These are phyloP conservation scores for Petrea volubilis DNA, from an alignment of 257 asterid genomes.

Conservation along the genomic window DNA sequence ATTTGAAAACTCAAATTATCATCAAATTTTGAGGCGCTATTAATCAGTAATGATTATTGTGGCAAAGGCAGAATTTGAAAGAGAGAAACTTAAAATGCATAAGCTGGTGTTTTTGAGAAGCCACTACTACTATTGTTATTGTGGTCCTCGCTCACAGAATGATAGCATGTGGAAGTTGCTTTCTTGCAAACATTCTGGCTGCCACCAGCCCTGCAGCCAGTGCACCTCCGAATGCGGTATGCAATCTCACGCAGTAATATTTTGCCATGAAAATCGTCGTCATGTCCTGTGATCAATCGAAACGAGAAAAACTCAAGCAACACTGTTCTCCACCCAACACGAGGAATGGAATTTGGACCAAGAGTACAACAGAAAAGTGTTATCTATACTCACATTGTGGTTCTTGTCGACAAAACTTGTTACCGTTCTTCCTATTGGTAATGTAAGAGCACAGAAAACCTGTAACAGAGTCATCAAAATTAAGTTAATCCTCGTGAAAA, in stretches of 20 bases:
- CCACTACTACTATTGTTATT: too few relatives aligned
- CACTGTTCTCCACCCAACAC: too few relatives aligned
- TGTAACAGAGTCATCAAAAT: slow-evolving; percentile 29
- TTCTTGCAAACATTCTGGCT: slow-evolving; percentile 52
- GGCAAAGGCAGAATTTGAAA: too few relatives aligned
- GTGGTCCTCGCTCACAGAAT: too few relatives aligned
- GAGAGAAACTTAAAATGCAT: too few relatives aligned
- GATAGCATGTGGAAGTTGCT: slow-evolving; percentile 39
- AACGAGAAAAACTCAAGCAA: background rate
- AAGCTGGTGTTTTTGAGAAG: too few relatives aligned
- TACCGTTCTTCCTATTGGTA: slow-evolving; percentile 61
- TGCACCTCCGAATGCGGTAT: slow-evolving; percentile 64
- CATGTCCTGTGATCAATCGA: slow-evolving; percentile 44
- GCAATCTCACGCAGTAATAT: slow-evolving; percentile 80
- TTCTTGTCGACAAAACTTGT: slow-evolving; percentile 58
- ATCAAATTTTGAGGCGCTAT: too few relatives aligned
- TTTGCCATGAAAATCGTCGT: slow-evolving; percentile 75
- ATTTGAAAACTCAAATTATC: too few relatives aligned
- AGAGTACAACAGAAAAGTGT: too few relatives aligned
- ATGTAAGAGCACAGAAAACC: slow-evolving; percentile 62
- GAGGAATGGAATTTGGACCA: background rate
- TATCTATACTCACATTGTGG: slow-evolving; percentile 52
- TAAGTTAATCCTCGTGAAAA: background rate
- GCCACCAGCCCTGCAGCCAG: slow-evolving; percentile 71
- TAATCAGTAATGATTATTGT: too few relatives aligned